Conservation (phyloP, 2,329 filamentous ascomycete genomes). For the Dryadomyces quercus-mongolicae region DNA sequence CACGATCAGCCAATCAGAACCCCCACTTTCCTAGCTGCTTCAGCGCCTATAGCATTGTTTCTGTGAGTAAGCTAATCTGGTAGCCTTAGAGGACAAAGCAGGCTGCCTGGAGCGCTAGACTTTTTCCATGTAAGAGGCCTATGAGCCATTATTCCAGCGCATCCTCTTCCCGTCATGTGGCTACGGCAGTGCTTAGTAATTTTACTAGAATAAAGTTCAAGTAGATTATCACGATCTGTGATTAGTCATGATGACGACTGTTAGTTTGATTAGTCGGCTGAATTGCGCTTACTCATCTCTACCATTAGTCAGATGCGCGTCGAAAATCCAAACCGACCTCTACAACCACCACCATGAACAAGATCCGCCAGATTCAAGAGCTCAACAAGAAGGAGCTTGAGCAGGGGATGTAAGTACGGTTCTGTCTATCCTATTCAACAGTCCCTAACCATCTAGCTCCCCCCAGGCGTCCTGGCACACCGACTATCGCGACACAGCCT, state of each 20-base stretch:
- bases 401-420: conserved; percentile 55
- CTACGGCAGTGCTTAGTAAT: no score
- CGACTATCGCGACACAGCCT: conserved; percentile 92
- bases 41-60: neutral
- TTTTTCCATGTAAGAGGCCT: no score
- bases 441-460: conserved; percentile 34
- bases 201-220: no score
- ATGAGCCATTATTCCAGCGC: no score
- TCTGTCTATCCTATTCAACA: neutral
- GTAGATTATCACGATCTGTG: no score
- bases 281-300: no score
- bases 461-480: conserved; percentile 90
- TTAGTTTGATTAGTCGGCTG: no score
- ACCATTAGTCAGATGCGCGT: neutral
- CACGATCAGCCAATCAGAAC: neutral
- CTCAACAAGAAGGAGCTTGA: conserved; percentile 94
- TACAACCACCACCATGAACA: conserved; percentile 67
- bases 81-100: neutral
- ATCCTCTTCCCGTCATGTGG: no score
- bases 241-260: no score
- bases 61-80: neutral
- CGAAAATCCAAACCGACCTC: neutral
- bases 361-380: conserved; percentile 80
- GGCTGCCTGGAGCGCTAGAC: neutral
- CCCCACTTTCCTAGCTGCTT: neutral